Evolutionary conservation across 1,139 yeast genomes (phyloP).

Genomic region (Candida freyschussii): DNA sequence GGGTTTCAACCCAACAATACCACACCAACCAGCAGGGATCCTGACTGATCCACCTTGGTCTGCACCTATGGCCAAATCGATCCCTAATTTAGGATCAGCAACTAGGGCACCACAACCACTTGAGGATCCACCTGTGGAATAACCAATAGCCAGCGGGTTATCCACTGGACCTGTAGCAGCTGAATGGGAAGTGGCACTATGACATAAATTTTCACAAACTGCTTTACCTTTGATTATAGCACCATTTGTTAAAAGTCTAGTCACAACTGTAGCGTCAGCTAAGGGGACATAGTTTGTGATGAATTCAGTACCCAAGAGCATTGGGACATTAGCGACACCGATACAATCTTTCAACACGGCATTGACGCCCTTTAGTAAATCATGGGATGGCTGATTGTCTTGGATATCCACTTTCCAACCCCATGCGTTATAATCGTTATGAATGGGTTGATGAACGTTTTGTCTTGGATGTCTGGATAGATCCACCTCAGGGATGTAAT

Average conservation of each 20-base stretch:
- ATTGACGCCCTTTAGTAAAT: slow-evolving; percentile 29
- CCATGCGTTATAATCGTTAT: slow-evolving; percentile 32
- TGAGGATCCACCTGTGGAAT: slow-evolving; percentile 34
- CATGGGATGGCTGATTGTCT: slow-evolving; percentile 26
- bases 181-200: slow-evolving; percentile 34
- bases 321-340: slow-evolving; percentile 33
- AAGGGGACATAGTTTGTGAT: slow-evolving; percentile 19
- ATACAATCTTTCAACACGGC: slow-evolving; percentile 34
- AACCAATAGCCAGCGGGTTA: slow-evolving; percentile 29
- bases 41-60: slow-evolving; percentile 36
- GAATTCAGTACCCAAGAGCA: slow-evolving; percentile 33
- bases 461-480: slow-evolving; percentile 31
- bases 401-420: slow-evolving; percentile 34
- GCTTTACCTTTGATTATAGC: slow-evolving; percentile 34
- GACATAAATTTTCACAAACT: slow-evolving; percentile 35
- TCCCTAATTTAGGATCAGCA: slow-evolving; percentile 30
- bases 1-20: slow-evolving; percentile 37
- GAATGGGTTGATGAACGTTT: slow-evolving; percentile 26
- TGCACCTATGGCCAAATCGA: slow-evolving; percentile 32
- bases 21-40: slow-evolving; percentile 35
- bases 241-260: slow-evolving; percentile 32
- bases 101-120: slow-evolving; percentile 37
- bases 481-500: slow-evolving; percentile 24
- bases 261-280: slow-evolving; percentile 5
- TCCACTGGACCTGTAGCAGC: slow-evolving; percentile 32